Conservation (phyloP, 2,329 filamentous ascomycete genomes). For the Rhynchosporium agropyri region DNA sequence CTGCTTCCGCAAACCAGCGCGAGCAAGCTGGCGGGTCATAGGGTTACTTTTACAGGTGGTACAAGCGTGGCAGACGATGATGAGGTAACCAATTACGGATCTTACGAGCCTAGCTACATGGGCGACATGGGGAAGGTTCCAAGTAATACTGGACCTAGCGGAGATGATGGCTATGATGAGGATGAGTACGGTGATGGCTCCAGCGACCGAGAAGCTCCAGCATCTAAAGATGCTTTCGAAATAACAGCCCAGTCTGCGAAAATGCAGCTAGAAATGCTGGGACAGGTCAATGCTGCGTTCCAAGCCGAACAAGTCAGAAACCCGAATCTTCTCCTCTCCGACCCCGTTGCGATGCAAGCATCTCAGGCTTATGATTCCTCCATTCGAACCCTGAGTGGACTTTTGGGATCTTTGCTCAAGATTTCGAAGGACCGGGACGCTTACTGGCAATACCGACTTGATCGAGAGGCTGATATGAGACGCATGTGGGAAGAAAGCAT, state of each 20-base stretch:
- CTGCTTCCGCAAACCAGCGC: constrained; percentile 35
- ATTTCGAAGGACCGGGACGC: constrained; percentile 93
- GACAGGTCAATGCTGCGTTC: constrained; percentile 81
- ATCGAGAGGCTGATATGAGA: constrained; percentile 87
- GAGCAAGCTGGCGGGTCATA: constrained; percentile 35
- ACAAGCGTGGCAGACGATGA: constrained; percentile 52
- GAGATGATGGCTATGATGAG: constrained; percentile 65
- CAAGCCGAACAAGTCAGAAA: constrained; percentile 70
- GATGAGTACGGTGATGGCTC: constrained; percentile 81
- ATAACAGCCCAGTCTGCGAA: constrained; percentile 96
- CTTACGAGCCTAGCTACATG: constrained; percentile 58
- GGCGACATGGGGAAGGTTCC: constrained; percentile 42
- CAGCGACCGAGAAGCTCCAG: constrained; percentile 74
- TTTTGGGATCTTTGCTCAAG: constrained; percentile 84
- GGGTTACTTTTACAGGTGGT: constrained; percentile 42
- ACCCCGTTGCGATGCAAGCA: constrained; percentile 75
- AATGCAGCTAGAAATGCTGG: constrained; percentile 87
- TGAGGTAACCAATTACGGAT: constrained; percentile 53
- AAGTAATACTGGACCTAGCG: constrained; percentile 32
- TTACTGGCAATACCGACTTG: constrained; percentile 94
- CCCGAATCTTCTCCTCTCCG: constrained; percentile 72
- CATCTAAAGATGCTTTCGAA: constrained; percentile 90
- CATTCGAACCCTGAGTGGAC: constrained; percentile 80
- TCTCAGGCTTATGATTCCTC: constrained; percentile 85
- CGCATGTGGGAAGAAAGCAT: constrained; percentile 99